Evolutionary conservation across 2,329 filamentous ascomycete genomes (phyloP).

Genomic region (Colletotrichum trifolii): DNA sequence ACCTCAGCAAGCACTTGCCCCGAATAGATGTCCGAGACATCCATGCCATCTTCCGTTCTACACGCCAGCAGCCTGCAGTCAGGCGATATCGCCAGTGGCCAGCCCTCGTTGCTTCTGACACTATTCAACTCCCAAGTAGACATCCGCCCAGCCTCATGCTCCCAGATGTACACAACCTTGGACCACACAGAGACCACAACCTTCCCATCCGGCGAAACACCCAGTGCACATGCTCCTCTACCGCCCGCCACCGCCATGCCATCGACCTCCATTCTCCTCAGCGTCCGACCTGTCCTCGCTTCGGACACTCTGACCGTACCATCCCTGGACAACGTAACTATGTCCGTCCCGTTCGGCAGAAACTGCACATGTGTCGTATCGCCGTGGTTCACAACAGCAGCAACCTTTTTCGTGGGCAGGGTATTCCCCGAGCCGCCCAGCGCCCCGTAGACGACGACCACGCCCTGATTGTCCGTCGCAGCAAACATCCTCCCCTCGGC

Average conservation of each 20-base stretch:
- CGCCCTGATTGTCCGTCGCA: conserved; percentile 11
- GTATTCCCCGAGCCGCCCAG: conserved; percentile 2
- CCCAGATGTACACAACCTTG: conserved; percentile 51
- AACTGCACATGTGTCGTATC: conserved; percentile 53
- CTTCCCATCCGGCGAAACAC: conserved; percentile 46
- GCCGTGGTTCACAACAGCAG: conserved; percentile 49
- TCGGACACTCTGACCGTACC: conserved; percentile 52
- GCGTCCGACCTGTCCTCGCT: conserved; percentile 46
- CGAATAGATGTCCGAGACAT: conserved; percentile 51
- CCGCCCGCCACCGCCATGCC: conserved; percentile 35
- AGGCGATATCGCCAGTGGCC: conserved; percentile 53
- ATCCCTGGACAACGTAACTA: conserved; percentile 52
- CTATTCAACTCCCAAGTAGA: conserved; percentile 49
- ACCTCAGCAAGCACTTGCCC: conserved; percentile 46
- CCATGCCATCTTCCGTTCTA: conserved; percentile 54
- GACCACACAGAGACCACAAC: conserved; percentile 53
- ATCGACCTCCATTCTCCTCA: conserved; percentile 50
- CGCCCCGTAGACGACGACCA: conserved; percentile 22
- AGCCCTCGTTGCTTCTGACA: conserved; percentile 50
- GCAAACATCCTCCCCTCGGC: conserved; percentile 13
- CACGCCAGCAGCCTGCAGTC: conserved; percentile 51
- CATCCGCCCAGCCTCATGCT: conserved; percentile 45
- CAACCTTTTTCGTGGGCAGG: conserved; percentile 37
- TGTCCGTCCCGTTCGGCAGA: conserved; percentile 40
- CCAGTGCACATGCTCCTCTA: conserved; percentile 46